Percentiles rank a stretch among this genome's conserved stretches.
Evolutionary conservation across 129 eudicot genomes (phyloP).

Genomic region (Saussurea involucrata): DNA sequence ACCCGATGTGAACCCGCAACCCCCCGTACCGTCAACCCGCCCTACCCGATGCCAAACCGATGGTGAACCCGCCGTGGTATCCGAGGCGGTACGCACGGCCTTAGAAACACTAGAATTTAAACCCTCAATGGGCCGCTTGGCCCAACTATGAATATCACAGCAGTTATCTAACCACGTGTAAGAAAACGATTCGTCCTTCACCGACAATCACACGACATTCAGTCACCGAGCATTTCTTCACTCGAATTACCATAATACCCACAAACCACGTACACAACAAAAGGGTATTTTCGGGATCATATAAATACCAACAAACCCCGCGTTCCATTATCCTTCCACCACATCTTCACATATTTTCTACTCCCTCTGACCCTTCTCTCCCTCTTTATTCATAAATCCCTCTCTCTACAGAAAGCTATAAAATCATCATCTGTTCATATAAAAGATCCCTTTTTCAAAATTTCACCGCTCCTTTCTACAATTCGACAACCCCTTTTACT

Average conservation of each 20-base stretch:
- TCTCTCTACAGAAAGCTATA: conserved; percentile 28
- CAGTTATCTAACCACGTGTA: neutral
- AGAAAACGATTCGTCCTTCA: neutral
- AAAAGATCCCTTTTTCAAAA: conserved; percentile 23
- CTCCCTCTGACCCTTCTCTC: neutral
- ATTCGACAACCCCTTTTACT: conserved; percentile 6
- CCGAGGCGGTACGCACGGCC: too few species aligned
- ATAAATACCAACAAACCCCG: conserved; percentile 5
- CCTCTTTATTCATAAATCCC: conserved; percentile 20
- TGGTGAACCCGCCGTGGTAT: too few species aligned
- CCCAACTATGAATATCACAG: neutral
- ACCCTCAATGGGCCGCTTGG: neutral
- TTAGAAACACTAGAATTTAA: neutral
- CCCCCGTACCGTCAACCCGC: too few species aligned
- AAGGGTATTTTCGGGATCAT: conserved; percentile 19
- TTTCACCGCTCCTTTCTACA: conserved; percentile 14
- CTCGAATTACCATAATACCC: conserved; percentile 1
- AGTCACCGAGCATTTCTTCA: neutral
- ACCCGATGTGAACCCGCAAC: too few species aligned
- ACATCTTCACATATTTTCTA: conserved; percentile 21
- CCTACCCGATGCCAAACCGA: too few species aligned
- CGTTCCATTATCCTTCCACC: conserved; percentile 15
- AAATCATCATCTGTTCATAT: conserved; percentile 21
- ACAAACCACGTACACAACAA: neutral
- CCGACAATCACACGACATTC: neutral